Evolutionary conservation across 129 eudicot genomes (phyloP).

Genomic region (Silybum marianum): DNA sequence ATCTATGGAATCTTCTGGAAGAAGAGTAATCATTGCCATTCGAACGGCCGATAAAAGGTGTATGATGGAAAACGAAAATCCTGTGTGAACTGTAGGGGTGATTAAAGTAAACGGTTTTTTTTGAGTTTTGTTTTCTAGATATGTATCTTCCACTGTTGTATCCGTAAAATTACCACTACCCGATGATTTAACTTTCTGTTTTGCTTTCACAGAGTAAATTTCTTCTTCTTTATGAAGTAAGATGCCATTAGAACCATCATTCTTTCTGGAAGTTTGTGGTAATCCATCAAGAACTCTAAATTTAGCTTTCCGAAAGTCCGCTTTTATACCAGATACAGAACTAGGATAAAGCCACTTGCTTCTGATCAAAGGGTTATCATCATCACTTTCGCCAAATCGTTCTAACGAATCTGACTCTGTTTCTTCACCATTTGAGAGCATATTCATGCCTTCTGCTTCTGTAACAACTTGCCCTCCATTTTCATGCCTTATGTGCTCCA

Average conservation of each 20-base stretch:
- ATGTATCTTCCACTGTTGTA: conserved; percentile 47
- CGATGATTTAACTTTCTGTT: conserved; percentile 46
- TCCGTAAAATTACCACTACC: conserved; percentile 30
- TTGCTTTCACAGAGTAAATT: conserved; percentile 28
- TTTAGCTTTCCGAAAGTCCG: conserved; percentile 44
- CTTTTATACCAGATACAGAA: conserved; percentile 39
- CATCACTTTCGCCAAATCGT: conserved; percentile 54
- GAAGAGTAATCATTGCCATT: conserved; percentile 71
- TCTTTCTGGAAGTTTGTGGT: conserved; percentile 37
- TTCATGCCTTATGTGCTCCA: conserved; percentile 45
- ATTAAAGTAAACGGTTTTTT: conserved; percentile 69
- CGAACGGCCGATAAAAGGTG: conserved; percentile 95
- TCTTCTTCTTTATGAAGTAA: conserved; percentile 5
- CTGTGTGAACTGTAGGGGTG: conserved; percentile 81
- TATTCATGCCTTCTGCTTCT: conserved; percentile 43
- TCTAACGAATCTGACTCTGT: conserved; percentile 91
- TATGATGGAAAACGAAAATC: conserved; percentile 83
- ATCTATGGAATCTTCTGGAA: conserved; percentile 61
- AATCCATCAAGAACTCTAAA: conserved; percentile 41
- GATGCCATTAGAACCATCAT: conserved; percentile 30
- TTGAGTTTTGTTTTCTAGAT: conserved; percentile 54
- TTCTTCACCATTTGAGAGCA: conserved; percentile 59
- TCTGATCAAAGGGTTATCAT: conserved; percentile 82
- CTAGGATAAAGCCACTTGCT: conserved; percentile 83
- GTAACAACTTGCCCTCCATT: conserved; percentile 47